Evolutionary conservation across 208 protist species (phyloP).

Genomic region (Endotrypanum monterogeii): DNA sequence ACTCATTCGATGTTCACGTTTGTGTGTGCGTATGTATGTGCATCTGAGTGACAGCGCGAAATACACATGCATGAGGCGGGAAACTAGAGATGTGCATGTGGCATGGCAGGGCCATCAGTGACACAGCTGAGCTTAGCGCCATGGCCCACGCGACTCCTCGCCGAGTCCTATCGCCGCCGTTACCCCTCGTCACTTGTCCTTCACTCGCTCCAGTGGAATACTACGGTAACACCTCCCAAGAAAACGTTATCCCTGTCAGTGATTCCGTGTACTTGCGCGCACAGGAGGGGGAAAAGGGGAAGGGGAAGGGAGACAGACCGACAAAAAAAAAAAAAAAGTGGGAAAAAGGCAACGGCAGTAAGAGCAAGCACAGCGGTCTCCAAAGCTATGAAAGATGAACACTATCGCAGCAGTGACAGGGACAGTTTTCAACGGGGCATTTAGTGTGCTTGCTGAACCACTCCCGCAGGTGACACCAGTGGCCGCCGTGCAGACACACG

Average conservation of each 20-base stretch:
- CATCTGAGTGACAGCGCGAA: background rate
- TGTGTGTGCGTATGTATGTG: background rate
- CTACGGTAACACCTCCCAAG: no score
- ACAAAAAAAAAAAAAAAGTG: background rate
- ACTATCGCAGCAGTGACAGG: slow-evolving; percentile 63
- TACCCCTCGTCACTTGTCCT: no score
- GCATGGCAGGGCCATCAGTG: no score
- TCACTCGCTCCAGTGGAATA: no score
- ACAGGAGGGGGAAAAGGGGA: background rate
- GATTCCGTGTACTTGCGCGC: no score
- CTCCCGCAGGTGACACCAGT: slow-evolving; percentile 75
- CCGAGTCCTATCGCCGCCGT: no score
- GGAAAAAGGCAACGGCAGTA: background rate
- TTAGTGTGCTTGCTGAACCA: slow-evolving; percentile 87
- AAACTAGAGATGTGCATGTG: no score
- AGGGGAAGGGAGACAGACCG: background rate
- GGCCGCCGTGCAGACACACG: slow-evolving; percentile 87
- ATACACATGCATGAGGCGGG: background rate
- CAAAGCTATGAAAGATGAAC: slow-evolving; percentile 6
- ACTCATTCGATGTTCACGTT: background rate
- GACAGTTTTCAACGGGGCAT: slow-evolving; percentile 86
- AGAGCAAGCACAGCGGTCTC: background rate
- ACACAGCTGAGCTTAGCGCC: no score
- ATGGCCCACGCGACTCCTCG: no score
- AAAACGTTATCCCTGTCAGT: no score